A percentile compares a stretch with the other conserved stretches of the same genome.
Conservation (phyloP, 2,329 filamentous ascomycete species). For the Colletotrichum sp. region DNA sequence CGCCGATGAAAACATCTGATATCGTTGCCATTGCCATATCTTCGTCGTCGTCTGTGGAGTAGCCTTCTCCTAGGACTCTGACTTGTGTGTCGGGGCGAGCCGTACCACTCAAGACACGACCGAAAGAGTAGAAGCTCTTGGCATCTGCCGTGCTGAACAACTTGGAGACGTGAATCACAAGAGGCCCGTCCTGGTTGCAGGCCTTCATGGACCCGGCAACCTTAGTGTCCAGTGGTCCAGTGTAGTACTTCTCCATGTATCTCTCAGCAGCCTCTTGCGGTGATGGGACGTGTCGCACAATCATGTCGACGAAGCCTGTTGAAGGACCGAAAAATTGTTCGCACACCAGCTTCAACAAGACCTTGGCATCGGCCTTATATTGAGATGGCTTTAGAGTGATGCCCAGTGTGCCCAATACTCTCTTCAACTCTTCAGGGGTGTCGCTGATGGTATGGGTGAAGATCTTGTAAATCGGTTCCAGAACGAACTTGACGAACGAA, state of each 20-base stretch:
- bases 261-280: slow-evolving; percentile 78
- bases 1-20: slow-evolving; percentile 84
- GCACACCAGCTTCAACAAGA: slow-evolving; percentile 87
- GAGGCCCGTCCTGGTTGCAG: slow-evolving; percentile 87
- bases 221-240: slow-evolving; percentile 83
- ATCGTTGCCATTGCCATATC: slow-evolving; percentile 92
- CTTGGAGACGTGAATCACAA: slow-evolving; percentile 93
- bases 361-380: slow-evolving; percentile 87
- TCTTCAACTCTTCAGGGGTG: slow-evolving; percentile 82
- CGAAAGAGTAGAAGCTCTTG: slow-evolving; percentile 88
- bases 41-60: slow-evolving; percentile 96
- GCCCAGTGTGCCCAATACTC: slow-evolving; percentile 78
- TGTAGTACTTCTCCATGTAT: slow-evolving; percentile 87
- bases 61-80: slow-evolving; percentile 91
- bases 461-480: slow-evolving; percentile 97
- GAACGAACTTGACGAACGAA: slow-evolving; percentile 91
- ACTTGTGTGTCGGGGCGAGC: slow-evolving; percentile 83
- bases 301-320: slow-evolving; percentile 93
- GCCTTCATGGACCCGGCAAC: slow-evolving; percentile 79
- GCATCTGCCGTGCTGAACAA: slow-evolving; percentile 90
- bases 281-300: slow-evolving; percentile 87
- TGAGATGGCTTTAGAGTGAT: slow-evolving; percentile 92
- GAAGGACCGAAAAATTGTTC: slow-evolving; percentile 94
- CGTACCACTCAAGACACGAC: slow-evolving; percentile 90
- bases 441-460: slow-evolving; percentile 95